Conservation (phyloP, 805 yeast genomes). For the Priceomyces medius region DNA sequence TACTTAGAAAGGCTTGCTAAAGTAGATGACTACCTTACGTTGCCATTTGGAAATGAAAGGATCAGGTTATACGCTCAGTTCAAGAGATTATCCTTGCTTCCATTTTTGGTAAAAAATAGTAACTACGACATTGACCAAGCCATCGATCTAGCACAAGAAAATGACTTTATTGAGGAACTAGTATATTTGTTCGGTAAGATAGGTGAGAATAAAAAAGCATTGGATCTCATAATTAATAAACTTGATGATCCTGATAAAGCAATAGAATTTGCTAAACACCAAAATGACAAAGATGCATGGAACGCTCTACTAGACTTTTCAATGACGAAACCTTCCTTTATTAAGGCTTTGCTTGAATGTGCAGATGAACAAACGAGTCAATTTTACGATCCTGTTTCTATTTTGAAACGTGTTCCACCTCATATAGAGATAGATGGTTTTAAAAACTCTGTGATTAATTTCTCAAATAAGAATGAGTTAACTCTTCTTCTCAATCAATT, state of each 20-base stretch:
- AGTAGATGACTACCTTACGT: constrained; percentile 55
- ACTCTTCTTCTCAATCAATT: constrained; percentile 50
- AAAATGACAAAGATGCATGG: constrained; percentile 79
- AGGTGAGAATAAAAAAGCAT: constrained; percentile 76
- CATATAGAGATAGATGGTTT: constrained; percentile 65
- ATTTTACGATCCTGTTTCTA: constrained; percentile 61
- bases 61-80: constrained; percentile 64
- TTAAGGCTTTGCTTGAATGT: constrained; percentile 67
- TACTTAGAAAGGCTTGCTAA: constrained; percentile 61
- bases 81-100: constrained; percentile 53
- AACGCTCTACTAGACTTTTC: constrained; percentile 69
- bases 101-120: constrained; percentile 57
- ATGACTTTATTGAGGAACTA: constrained; percentile 61
- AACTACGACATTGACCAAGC: constrained; percentile 72
- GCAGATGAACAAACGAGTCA: constrained; percentile 53
- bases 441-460: constrained; percentile 55
- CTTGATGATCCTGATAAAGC: constrained; percentile 79
- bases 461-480: constrained; percentile 63
- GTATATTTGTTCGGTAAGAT: constrained; percentile 79
- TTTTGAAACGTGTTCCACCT: constrained; percentile 62
- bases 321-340: constrained; percentile 69
- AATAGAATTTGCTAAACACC: constrained; percentile 68
- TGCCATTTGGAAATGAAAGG: constrained; percentile 64
- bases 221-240: constrained; percentile 72
- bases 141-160: constrained; percentile 58